These are phyloP conservation scores for Gossypium sturtianum DNA, from an alignment of 345 rosid species.

Conservation along the genomic window DNA sequence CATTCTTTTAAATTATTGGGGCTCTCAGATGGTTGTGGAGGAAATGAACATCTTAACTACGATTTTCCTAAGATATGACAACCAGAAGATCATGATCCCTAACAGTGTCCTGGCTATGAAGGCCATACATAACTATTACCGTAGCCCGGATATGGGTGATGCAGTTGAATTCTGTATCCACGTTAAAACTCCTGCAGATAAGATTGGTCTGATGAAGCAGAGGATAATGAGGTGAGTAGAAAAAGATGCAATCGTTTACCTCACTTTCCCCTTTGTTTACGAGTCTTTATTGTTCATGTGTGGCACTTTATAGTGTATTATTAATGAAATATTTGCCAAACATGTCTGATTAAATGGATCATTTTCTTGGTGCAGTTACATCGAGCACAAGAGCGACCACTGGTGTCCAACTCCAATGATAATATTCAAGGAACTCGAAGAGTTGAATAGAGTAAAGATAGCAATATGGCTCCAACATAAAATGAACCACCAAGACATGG, in stretches of 20 bases:
- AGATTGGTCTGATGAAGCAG: conserved; percentile 55
- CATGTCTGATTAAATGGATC: background rate
- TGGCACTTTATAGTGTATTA: background rate
- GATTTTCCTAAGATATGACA: conserved; percentile 74
- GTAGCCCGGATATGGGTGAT: conserved; percentile 95
- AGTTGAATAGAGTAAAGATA: conserved; percentile 47
- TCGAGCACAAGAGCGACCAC: conserved; percentile 69
- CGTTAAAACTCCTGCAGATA: conserved; percentile 65
- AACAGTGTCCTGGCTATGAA: conserved; percentile 68
- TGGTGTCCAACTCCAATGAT: conserved; percentile 64
- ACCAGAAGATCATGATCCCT: conserved; percentile 59
- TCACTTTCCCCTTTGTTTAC: background rate
- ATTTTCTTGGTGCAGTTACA: conserved; percentile 28
- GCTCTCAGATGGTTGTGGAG: conserved; percentile 72
- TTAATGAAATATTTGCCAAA: background rate
- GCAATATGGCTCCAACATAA: conserved; percentile 66
- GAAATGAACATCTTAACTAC: conserved; percentile 94
- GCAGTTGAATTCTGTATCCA: conserved; percentile 71
- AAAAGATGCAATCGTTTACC: background rate
- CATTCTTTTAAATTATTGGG: background rate
- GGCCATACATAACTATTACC: conserved; percentile 69
- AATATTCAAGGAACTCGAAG: conserved; percentile 52
- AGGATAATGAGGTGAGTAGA: conserved; percentile 46
- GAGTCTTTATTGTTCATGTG: background rate
- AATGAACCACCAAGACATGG: conserved; percentile 84